A percentile compares a stretch with the other conserved stretches of the same genome.
These are phyloP conservation scores for Myxozyma lipomycoides DNA, from an alignment of 805 yeast species.

Conservation along the genomic window DNA sequence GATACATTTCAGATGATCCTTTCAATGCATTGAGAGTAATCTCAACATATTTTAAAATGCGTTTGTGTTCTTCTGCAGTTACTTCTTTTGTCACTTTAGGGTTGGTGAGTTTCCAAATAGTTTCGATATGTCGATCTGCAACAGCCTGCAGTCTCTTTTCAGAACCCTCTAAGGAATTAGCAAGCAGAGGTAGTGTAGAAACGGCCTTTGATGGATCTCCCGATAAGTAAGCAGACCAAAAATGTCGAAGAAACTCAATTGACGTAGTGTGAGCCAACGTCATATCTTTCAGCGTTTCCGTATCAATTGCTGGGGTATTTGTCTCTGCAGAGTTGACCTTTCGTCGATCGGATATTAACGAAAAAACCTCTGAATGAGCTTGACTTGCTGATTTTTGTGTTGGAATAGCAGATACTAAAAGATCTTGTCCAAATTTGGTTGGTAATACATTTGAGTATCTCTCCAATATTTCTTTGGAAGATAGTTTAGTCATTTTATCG, in stretches of 20 bases:
- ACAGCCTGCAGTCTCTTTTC: conserved; percentile 43
- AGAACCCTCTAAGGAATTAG: conserved; percentile 49
- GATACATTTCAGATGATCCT: conserved; percentile 6
- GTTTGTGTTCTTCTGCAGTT: conserved; percentile 15
- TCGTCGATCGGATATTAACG: conserved; percentile 20
- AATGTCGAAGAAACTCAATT: conserved; percentile 69
- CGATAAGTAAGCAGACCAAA: conserved; percentile 61
- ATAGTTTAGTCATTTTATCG: not conserved
- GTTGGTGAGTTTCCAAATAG: conserved; percentile 9
- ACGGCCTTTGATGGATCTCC: conserved; percentile 44
- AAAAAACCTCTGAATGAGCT: conserved; percentile 21
- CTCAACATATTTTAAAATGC: conserved; percentile 11
- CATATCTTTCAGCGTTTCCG: conserved; percentile 46
- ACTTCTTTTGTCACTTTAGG: not conserved
- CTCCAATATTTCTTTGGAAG: not conserved
- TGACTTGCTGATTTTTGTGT: not conserved
- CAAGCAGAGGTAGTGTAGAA: conserved; percentile 44
- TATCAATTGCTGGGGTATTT: conserved; percentile 31
- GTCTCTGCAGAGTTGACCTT: conserved; percentile 20
- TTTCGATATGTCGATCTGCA: conserved; percentile 19
- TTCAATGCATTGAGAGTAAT: conserved; percentile 14
- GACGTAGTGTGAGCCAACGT: conserved; percentile 67
- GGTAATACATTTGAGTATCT: conserved; percentile 3
- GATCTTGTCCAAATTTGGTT: conserved; percentile 3
- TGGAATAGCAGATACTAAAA: conserved; percentile 6